Base-by-base conservation (phyloP, 371 early-diverging fungal species). In the Circinella umbellata region DNA sequence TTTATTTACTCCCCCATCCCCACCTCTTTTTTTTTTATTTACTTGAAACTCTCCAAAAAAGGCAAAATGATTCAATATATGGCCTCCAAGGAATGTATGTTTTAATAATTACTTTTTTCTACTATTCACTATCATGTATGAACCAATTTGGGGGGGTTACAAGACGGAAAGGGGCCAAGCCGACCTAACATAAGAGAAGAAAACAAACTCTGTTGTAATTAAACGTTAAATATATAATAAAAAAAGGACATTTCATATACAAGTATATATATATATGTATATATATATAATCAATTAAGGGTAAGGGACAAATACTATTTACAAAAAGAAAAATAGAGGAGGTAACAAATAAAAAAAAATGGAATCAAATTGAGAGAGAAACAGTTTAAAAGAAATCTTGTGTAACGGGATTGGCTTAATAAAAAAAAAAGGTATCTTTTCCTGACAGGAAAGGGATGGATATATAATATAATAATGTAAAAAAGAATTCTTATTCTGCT, bases 41-140 rank as follows among this genome's bases (percentile, higher is more conserved):
- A 42, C 42, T 42, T 42, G 42, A 42, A 1, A 57, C 57, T 17
- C 57, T 57, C n/a, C n/a, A 4, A 27, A 57, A 57, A 57, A 57
- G 57, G 57, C 57, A 51, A 51, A 51, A 51, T 51, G 51, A 51
- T n/a, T 51, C 51, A 57, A 57, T 57, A 27, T 57, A 57, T 57
- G 57, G n/a, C 35, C 35, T 57, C 35, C 57, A 57, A 34, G 57
- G 57, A 57, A 57, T 34, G 35, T 34, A 34, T 34, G 57, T 57
- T 57, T 57, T 34, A 57, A 57, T 57, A 34, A 42, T 34, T 10
- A 34, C 57, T 18, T 57, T 57, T 34, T 34, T 57, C 3, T 42
- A 42, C 42, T 42, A 42, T 42, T 42, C 42, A 6, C 1, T 9
- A 9, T 42, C 42, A 42, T 42, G 42, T 11, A 42, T 42, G 27